These are phyloP conservation scores for Gaeumannomyces sp. DNA, from an alignment of 2,329 filamentous ascomycete genomes.

Conservation along the genomic window DNA sequence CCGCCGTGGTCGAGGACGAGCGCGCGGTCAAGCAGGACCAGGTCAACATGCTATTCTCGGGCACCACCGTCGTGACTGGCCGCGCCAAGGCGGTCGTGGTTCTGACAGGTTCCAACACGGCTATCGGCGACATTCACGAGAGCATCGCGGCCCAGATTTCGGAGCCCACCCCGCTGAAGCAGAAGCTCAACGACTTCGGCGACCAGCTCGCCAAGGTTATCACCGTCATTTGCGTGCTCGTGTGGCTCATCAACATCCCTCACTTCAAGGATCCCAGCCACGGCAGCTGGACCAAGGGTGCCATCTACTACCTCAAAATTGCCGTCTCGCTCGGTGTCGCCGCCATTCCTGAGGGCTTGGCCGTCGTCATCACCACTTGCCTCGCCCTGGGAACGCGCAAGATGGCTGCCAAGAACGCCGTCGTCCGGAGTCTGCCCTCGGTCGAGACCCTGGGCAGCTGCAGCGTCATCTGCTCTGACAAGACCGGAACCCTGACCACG, in stretches of 20 bases:
- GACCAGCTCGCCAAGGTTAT: slow-evolving; percentile 97
- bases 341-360: slow-evolving; percentile 93
- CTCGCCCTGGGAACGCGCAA: slow-evolving; percentile 92
- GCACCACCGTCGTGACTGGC: slow-evolving; percentile 92
- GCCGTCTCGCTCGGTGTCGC: slow-evolving; percentile 96
- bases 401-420: slow-evolving; percentile 98
- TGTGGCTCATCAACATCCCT: slow-evolving; percentile 97
- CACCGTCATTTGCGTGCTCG: slow-evolving; percentile 89
- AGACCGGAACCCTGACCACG: slow-evolving; percentile 95
- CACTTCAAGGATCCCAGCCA: slow-evolving; percentile 95
- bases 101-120: slow-evolving; percentile 81
- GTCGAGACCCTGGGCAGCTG: slow-evolving; percentile 98
- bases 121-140: slow-evolving; percentile 97
- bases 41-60: slow-evolving; percentile 96
- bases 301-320: slow-evolving; percentile 99
- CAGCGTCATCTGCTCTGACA: slow-evolving; percentile 99
- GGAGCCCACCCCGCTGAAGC: slow-evolving; percentile 92
- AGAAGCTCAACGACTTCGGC: slow-evolving; percentile 98
- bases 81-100: slow-evolving; percentile 88
- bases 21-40: slow-evolving; percentile 96
- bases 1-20: slow-evolving; percentile 61
- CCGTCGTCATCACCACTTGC: slow-evolving; percentile 98
- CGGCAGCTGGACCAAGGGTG: slow-evolving; percentile 90
- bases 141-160: slow-evolving; percentile 98
- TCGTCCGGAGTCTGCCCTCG: slow-evolving; percentile 91